Evolutionary conservation across 2,329 filamentous ascomycete genomes (phyloP).

Genomic region (Corinectria fuckeliana): DNA sequence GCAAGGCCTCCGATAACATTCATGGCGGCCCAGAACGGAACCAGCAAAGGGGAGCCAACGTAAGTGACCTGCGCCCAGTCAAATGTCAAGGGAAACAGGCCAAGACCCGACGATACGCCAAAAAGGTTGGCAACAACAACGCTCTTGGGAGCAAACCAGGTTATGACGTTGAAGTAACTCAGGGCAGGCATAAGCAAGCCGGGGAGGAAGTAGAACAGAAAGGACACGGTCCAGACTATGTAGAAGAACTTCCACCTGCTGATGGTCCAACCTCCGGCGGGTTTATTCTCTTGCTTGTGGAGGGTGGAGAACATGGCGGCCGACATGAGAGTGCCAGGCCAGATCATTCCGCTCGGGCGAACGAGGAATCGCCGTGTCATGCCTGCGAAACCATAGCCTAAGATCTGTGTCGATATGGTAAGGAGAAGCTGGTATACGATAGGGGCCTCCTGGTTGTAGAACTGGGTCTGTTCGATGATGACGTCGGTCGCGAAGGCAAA

Average conservation of each 20-base stretch:
- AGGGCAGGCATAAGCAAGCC: constrained; percentile 83
- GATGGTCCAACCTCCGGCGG: constrained; percentile 82
- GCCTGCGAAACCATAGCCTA: constrained; percentile 87
- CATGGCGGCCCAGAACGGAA: constrained; percentile 85
- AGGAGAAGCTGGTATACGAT: constrained; percentile 82
- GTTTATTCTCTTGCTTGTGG: constrained; percentile 83
- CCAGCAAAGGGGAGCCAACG: constrained; percentile 83
- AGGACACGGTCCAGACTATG: constrained; percentile 72
- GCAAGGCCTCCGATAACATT: constrained; percentile 83
- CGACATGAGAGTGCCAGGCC: constrained; percentile 87
- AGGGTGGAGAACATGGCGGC: constrained; percentile 88
- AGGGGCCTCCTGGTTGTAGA: constrained; percentile 82
- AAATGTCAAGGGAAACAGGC: constrained; percentile 84
- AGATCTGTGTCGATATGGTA: constrained; percentile 83
- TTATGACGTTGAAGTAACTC: constrained; percentile 88
- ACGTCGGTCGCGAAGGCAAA: constrained; percentile 91
- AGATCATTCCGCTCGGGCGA: constrained; percentile 87
- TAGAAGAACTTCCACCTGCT: constrained; percentile 87
- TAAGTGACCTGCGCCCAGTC: constrained; percentile 92
- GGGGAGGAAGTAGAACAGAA: constrained; percentile 84
- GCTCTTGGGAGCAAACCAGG: constrained; percentile 86
- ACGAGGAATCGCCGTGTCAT: constrained; percentile 82
- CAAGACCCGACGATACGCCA: constrained; percentile 83
- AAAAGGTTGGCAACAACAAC: constrained; percentile 89
- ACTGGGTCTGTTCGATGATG: constrained; percentile 88